Evolutionary conservation across 768 basidiomycete genomes (phyloP), one percentile per base, ranked within the genome.

Genomic region (Mycena pura): DNA sequence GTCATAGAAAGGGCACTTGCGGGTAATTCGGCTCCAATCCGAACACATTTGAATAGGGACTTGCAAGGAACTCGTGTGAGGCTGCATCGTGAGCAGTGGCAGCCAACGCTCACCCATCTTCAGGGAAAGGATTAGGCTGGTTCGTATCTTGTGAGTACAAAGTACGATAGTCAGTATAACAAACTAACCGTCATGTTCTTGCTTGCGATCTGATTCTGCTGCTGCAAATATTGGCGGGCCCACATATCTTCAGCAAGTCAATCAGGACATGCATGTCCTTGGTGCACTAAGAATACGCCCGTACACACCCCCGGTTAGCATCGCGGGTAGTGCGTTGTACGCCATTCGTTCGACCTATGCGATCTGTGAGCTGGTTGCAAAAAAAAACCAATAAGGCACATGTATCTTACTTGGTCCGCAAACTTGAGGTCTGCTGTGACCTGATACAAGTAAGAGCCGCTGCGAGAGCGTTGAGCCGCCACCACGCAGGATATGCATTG

Each of bases 151-250:
- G 29, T 63, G 29, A 17, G 51, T 28, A 28, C 43, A 14, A 24
- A 51, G 17, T n/a, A 46, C n/a, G n/a, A 62, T 17, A 39, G 15
- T 48, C 41, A 21, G n/a, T 36, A 17, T 25, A 34, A 59, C 78
- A 64, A 41, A 82, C 82, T 78, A 80, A 17, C 73, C 48, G 64
- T 80, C 84, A 85, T 86, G 64, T 85, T 85, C 70, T 81, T 78
- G 15, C 83, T 77, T 1, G 80, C 82, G 36, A 86, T 80, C 65
- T 86, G 85, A 63, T 85, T 87, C 68, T 84, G 81, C 64, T 86
- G 80, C 60, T 86, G 86, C 15, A 86, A 71, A 64, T 86, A 87
- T 68, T 86, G 84, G 14, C 83, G 75, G 1, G 82, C 79, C 84
- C 83, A 86, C 82, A 86, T 85, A 65, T 81, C 83, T 84, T 43